A percentile compares a stretch with the other conserved stretches of the same genome.
Conservation (phyloP, 805 yeast species). For the Kodamaea fukazawae region DNA sequence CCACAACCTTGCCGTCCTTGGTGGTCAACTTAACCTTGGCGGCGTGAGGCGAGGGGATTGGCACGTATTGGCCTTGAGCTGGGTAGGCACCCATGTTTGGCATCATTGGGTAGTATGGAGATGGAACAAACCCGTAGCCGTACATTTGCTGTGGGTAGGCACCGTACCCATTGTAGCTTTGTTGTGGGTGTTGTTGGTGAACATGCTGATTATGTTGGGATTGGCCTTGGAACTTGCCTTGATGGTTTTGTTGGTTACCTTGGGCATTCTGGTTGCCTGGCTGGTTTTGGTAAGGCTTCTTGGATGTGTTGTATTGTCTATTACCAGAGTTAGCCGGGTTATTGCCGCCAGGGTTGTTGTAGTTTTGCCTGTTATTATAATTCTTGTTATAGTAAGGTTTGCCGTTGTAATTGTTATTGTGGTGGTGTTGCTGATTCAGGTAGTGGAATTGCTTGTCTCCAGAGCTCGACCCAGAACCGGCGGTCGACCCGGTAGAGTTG, state of each 20-base stretch:
- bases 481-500: slow-evolving; percentile 3
- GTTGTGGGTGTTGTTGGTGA: slow-evolving; percentile 10
- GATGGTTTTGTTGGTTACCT: slow-evolving; percentile 13
- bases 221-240: slow-evolving; percentile 10
- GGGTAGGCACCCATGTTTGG: slow-evolving; percentile 15
- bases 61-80: slow-evolving; percentile 8
- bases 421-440: slow-evolving; percentile 6
- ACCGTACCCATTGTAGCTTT: slow-evolving; percentile 17
- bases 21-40: slow-evolving; percentile 39
- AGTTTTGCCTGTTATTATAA: slow-evolving; percentile 14
- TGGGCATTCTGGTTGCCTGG: slow-evolving; percentile 2
- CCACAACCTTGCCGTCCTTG: slow-evolving; percentile 41
- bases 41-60: slow-evolving; percentile 12
- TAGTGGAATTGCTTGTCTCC: slow-evolving; percentile 7
- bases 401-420: slow-evolving; percentile 9
- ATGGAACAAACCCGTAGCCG: slow-evolving; percentile 26
- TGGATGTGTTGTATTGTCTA: slow-evolving; percentile 6
- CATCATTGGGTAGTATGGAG: slow-evolving; percentile 23
- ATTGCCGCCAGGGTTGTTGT: slow-evolving; percentile 14
- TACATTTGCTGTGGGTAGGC: slow-evolving; percentile 26
- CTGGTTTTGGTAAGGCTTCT: slow-evolving; percentile 6
- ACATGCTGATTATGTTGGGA: slow-evolving; percentile 6
- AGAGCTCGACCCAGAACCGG: slow-evolving; percentile 3
- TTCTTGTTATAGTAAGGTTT: slow-evolving; percentile 17
- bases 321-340: slow-evolving; percentile 2